Percentiles rank a stretch among this genome's conserved stretches.
These are phyloP conservation scores for Canariomyces notabilis DNA, from an alignment of 2,329 filamentous ascomycete genomes.

Conservation along the genomic window DNA sequence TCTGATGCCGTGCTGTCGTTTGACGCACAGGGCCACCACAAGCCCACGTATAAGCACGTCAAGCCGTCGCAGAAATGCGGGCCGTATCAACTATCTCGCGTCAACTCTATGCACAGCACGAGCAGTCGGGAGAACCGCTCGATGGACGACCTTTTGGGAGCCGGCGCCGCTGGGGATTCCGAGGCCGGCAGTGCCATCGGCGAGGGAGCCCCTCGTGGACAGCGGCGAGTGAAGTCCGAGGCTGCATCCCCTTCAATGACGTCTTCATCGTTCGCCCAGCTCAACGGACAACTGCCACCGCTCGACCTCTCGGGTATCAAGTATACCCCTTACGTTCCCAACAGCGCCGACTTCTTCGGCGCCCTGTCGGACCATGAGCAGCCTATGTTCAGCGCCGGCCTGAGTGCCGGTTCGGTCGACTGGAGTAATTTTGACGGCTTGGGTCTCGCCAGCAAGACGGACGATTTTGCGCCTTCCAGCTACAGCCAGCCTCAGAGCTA, in stretches of 20 bases:
- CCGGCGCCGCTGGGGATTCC: conserved; percentile 34
- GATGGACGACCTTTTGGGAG: conserved; percentile 41
- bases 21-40: conserved; percentile 61
- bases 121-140: conserved; percentile 45
- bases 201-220: conserved; percentile 35
- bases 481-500: conserved; percentile 53
- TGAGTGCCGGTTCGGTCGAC: conserved; percentile 52
- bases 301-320: conserved; percentile 55
- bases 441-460: conserved; percentile 43
- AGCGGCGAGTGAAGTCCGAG: conserved; percentile 56
- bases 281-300: conserved; percentile 50
- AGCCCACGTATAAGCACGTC: conserved; percentile 55
- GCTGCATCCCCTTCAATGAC: conserved; percentile 55
- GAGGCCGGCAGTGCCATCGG: conserved; percentile 35
- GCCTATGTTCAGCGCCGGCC: conserved; percentile 57
- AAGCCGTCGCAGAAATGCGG: conserved; percentile 57
- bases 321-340: conserved; percentile 44
- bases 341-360: conserved; percentile 49
- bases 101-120: conserved; percentile 52
- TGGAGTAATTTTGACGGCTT: conserved; percentile 50
- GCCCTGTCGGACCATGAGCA: conserved; percentile 48
- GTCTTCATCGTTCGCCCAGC: conserved; percentile 42
- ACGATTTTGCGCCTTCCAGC: conserved; percentile 47
- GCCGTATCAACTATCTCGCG: conserved; percentile 56
- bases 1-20: conserved; percentile 56